Evolutionary conservation across 1,284 basidiomycete genomes (phyloP), one percentile per base, ranked within the genome.

Genomic region (Lignosus rhinocerotis): DNA sequence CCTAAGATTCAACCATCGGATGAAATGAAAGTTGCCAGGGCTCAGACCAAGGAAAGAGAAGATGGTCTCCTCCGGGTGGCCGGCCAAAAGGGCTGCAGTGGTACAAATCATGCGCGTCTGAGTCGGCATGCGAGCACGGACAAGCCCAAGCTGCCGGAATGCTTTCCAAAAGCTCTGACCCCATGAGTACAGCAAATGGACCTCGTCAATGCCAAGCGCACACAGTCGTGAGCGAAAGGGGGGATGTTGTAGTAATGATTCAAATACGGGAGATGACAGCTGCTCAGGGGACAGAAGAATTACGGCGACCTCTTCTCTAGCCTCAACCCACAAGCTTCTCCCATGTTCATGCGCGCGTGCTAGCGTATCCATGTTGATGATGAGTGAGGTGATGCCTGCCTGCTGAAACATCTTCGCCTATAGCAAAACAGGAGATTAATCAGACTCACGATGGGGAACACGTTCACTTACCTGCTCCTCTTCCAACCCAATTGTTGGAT

Each of bases 201-300:
- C 33, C 46, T 69, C 66, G 49, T 70, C 68, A 9, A 70, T 55
- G 6, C 55, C 63, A 5, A 68, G 34, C 1, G 36, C 54, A 21
- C 38, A 42, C 14, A 67, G 21, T 2, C 65, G 55, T 3, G 17
- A 19, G 12, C 16, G 31, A 39, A 69, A 65, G 6, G 10, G 31
- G n/a, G 50, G 39, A 41, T 61, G 16, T 9, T 56, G 25, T 7
- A 70, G 34, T 4, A 69, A 48, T 6, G 32, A 31, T 6, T 58
- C 54, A 41, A 67, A 69, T 1, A 60, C 60, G 10, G 55, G 43
- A 2, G 59, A 62, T 6, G 54, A 41, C 6, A 75, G 61, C 54
- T 68, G 61, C 59, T 75, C 71, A 0, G 70, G 73, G 6, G 70
- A 70, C 6, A 73, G 52, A 16, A 73, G 48, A 2, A 75, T 56